phyloP scores from a whole-genome alignment of 2,329 filamentous ascomycete genomes.

The Fusarium drepaniforme region DNA sequence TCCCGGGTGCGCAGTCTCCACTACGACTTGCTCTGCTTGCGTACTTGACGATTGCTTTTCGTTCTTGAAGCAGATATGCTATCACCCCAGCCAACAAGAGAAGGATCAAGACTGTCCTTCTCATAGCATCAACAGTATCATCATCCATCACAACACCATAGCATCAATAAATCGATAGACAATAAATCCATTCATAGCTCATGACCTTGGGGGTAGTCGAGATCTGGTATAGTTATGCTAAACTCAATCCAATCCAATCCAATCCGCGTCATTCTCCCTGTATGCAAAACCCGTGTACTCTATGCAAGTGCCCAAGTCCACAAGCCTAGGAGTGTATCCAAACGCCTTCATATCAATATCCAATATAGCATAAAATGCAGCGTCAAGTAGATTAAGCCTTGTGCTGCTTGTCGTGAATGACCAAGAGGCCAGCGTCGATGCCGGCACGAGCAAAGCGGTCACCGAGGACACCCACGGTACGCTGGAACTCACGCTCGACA shows the following conservation, averaged over 20 bases:
- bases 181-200: conserved; percentile 13
- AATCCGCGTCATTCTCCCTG: background rate
- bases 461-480: conserved; percentile 43
- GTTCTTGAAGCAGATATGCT: background rate
- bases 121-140: background rate
- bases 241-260: background rate
- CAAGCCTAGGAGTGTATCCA: background rate
- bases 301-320: background rate
- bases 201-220: background rate
- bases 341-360: background rate
- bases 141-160: background rate
- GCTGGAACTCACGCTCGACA: conserved; percentile 43
- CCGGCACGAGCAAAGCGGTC: conserved; percentile 42
- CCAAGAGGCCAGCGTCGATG: conserved; percentile 47
- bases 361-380: background rate
- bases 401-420: conserved; percentile 38
- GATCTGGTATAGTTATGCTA: conserved; percentile 3
- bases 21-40: no score
- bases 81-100: background rate
- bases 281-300: background rate
- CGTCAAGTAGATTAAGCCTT: background rate
- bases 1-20: no score
- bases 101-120: background rate
- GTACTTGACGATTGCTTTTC: background rate
- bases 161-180: background rate